Evolutionary conservation across 2,329 filamentous ascomycete species (phyloP), one percentile per base, ranked within the genome.

Genomic region (Ceratocystis eucalypticola): DNA sequence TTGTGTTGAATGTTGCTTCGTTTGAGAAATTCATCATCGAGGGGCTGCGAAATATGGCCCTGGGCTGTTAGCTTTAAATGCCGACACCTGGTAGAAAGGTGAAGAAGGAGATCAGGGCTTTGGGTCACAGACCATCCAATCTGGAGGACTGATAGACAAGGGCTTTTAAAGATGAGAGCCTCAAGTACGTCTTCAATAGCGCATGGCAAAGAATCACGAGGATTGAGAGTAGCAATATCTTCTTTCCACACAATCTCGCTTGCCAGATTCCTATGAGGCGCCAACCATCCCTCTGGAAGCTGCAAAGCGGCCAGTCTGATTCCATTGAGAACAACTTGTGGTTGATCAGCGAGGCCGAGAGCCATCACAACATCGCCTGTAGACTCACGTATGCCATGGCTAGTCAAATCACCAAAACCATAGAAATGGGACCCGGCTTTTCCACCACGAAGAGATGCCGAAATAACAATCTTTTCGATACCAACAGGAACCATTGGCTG

Each of bases 401-500:
- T 71, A 1, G 71, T 71, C 2, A 76, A 78, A 0, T 71, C 75
- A 1, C 79, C 75, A 57, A 77, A 77, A 1, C 80, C 80, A 2
- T 71, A 65, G 63, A 82, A 79, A 5, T 73, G 70, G 2, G 70
- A 69, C 1, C 74, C 74, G 2, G 73, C 69, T 0, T 73, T 71
- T 2, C 70, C 69, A 8, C 48, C 64, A 1, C 75, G 74, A 2
- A 78, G 70, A 1, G 72, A 69, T 0, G 76, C 75, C 0, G 79
- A 77, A n/a, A 83, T 72, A 62, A 77, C 80, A 3, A 83, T 70
- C 45, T 75, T 78, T 3, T 75, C 72, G 53, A 82, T 75, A 20
- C 72, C 76, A 0, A 77, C 78, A 0, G 81, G 80, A 0, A 83
- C 77, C 80, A 82, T 83, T 1, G 79, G 75, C 8, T 74, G 72